Percentiles rank a stretch among this genome's conserved stretches.
phyloP scores from a whole-genome alignment of 106 monocot species.

The Xerophyta viscosa region DNA sequence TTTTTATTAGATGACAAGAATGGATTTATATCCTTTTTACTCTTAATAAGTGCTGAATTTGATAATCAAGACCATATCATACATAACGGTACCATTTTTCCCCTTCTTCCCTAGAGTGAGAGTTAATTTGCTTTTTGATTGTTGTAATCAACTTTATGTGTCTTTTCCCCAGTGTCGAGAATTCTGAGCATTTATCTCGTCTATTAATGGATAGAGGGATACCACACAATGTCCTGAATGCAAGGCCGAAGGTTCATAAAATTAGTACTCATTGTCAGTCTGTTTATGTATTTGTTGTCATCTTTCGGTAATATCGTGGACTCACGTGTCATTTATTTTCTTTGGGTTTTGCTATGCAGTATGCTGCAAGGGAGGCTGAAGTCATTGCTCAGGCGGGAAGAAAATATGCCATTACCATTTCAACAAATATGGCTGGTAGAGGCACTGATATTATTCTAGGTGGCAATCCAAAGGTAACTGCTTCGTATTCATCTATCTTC shows the following conservation, averaged over 20 bases:
- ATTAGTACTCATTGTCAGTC: too few relatives aligned
- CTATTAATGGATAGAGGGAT: conserved; percentile 59
- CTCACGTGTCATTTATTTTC: too few relatives aligned
- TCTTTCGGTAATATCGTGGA: too few relatives aligned
- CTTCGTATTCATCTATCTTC: not conserved
- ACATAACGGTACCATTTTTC: too few relatives aligned
- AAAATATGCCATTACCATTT: conserved; percentile 96
- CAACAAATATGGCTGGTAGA: conserved; percentile 99
- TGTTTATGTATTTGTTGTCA: too few relatives aligned
- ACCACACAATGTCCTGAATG: conserved; percentile 98
- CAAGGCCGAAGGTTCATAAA: conserved; percentile 79
- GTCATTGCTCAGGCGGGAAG: conserved; percentile 94
- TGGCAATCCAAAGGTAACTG: conserved; percentile 83
- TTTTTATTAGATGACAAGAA: too few relatives aligned
- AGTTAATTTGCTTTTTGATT: too few relatives aligned
- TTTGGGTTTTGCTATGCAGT: conserved; percentile 39
- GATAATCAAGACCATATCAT: too few relatives aligned
- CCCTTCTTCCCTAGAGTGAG: too few relatives aligned
- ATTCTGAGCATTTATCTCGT: conserved; percentile 90
- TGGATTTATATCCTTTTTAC: too few relatives aligned
- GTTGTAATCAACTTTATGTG: not conserved
- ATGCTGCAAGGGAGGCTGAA: conserved; percentile 98
- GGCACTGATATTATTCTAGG: conserved; percentile 99
- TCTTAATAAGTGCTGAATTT: too few relatives aligned
- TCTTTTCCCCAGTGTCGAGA: conserved; percentile 68